phyloP scores from a whole-genome alignment of 108 stramenopile species.

The Fistulifera pelliculosa region DNA sequence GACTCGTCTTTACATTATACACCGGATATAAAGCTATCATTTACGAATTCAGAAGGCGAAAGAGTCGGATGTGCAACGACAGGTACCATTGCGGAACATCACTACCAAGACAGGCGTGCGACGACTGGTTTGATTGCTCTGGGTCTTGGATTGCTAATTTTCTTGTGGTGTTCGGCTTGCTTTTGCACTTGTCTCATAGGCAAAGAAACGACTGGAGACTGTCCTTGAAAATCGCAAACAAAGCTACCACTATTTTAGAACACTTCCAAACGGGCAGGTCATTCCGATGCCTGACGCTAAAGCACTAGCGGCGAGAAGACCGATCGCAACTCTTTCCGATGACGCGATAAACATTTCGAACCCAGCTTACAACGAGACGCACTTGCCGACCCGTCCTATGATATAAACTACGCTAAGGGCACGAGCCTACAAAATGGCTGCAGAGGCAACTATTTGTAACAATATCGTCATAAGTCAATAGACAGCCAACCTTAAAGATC shows the following conservation, averaged over 20 bases:
- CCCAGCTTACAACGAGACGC: conserved; percentile 6
- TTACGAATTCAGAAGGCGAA: conserved; percentile 3
- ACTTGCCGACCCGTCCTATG: conserved; percentile 4
- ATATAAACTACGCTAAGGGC: not conserved
- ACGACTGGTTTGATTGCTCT: conserved; percentile 3
- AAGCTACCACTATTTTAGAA: conserved; percentile 5
- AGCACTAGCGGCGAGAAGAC: not conserved
- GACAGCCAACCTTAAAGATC: too few species aligned
- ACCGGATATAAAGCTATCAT: conserved; percentile 7
- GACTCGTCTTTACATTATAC: conserved; percentile 11
- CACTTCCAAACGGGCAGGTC: conserved; percentile 5
- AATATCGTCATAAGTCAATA: too few species aligned
- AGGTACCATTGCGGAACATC: conserved; percentile 2
- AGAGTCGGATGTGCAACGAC: conserved; percentile 6
- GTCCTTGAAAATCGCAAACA: not conserved
- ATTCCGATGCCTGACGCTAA: not conserved
- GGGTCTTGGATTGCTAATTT: not conserved
- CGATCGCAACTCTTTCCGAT: not conserved
- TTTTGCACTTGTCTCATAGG: conserved; percentile 1
- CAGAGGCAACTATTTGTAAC: too few species aligned
- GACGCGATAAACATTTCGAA: conserved; percentile 2
- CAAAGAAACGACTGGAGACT: conserved; percentile 4
- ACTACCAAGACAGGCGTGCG: not conserved
- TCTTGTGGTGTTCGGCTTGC: not conserved
- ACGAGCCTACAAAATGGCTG: too few species aligned